Conservation (phyloP, 1,284 basidiomycete species). For the Marasmius sp. region DNA sequence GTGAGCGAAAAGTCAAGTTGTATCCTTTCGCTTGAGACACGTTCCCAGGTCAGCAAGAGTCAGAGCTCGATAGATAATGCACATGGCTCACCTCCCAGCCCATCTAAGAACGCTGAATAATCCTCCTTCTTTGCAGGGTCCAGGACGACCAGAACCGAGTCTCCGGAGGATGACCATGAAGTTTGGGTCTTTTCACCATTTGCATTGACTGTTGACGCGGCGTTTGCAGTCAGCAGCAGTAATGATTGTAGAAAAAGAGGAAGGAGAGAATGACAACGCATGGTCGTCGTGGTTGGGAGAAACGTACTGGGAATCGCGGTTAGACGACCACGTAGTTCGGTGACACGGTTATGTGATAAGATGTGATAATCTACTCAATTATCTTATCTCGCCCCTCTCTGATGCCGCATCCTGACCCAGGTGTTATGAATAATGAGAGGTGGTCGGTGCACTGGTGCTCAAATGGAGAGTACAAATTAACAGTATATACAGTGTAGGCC, state of each 20-base stretch:
- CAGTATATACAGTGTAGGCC: too few species aligned
- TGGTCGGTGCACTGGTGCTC: too few species aligned
- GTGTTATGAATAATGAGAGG: too few species aligned
- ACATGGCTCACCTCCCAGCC: conserved; percentile 64
- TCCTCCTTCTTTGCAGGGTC: conserved; percentile 69
- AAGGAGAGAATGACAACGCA: background rate
- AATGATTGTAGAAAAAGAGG: background rate
- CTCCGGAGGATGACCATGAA: conserved; percentile 68
- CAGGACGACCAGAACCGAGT: conserved; percentile 82
- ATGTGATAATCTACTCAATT: too few species aligned
- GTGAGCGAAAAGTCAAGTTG: conserved; percentile 79
- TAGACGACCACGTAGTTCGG: too few species aligned
- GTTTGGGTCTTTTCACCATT: background rate
- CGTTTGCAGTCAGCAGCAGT: background rate
- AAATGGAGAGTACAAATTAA: too few species aligned
- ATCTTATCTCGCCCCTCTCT: too few species aligned
- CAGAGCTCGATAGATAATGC: background rate
- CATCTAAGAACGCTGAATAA: conserved; percentile 82
- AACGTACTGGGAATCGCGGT: too few species aligned
- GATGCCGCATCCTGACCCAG: too few species aligned
- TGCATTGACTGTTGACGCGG: background rate
- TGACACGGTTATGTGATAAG: too few species aligned
- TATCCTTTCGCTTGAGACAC: conserved; percentile 64
- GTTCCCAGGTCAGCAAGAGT: background rate
- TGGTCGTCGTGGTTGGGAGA: background rate